Evolutionary conservation across 73 alveolate genomes (phyloP), one percentile per base, ranked within the genome.

Genomic region (Uronychia setigera): DNA sequence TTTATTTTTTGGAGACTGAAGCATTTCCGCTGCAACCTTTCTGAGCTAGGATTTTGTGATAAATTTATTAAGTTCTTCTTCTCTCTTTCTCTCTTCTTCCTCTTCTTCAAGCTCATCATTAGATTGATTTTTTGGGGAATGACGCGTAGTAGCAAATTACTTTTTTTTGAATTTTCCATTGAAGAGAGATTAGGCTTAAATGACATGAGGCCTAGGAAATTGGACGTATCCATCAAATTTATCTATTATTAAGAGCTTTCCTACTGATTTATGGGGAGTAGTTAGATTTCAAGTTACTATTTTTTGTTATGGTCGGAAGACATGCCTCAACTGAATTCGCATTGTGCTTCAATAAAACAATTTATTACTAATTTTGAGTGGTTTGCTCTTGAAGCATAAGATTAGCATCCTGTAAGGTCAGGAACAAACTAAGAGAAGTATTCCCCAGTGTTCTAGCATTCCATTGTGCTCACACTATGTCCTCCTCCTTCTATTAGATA

Each of bases 131-230:
- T n/a, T n/a, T n/a, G n/a, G n/a, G n/a, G n/a, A n/a, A n/a, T 5
- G 67, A 5, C 67, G 67, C 67, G 19, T 46, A 19, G 67, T 46
- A 5, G 5, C 67, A 19, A 46, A 46, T 19, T 46, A 19, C 67
- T 19, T 5, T 19, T 19, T 46, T 5, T 46, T 46, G 67, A 46
- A 11, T 19, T 46, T 46, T 19, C 67, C 67, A 46, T 46, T 5
- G 67, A 46, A 5, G 19, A 46, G 67, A 19, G 67, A 46, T 5
- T 46, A 5, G n/a, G 5, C 67, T 19, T 46, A 5, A 46, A 46
- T 46, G 67, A 46, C 67, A 19, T 46, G 67, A 46, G 67, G 67
- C 67, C 67, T 46, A 19, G 67, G 67, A 46, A 46, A 46, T 46
- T 46, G 19, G 67, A 19, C 67, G 67, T 46, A 46, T 11, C 67